Evolutionary conservation across 2,329 filamentous ascomycete genomes (phyloP).

Genomic region (Penicillium carneum): DNA sequence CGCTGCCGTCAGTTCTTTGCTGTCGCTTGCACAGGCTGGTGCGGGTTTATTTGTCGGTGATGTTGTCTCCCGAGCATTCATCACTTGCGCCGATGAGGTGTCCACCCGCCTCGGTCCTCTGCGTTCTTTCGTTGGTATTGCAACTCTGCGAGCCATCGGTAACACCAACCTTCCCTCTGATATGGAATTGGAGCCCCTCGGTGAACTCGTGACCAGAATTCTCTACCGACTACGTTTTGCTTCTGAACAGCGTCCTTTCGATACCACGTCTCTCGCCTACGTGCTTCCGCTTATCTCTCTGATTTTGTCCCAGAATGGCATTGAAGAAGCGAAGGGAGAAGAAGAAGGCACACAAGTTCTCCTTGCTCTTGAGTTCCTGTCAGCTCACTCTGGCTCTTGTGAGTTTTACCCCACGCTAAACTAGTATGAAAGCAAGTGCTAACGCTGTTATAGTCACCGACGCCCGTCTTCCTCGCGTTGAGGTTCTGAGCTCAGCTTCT

Average conservation of each 20-base stretch:
- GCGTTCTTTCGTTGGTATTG: constrained; percentile 83
- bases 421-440: not conserved
- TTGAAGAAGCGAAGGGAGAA: constrained; percentile 69
- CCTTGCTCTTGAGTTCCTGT: constrained; percentile 83
- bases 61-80: constrained; percentile 76
- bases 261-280: constrained; percentile 85
- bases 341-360: constrained; percentile 89
- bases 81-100: constrained; percentile 78
- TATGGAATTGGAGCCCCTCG: constrained; percentile 79
- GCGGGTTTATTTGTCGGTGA: constrained; percentile 83
- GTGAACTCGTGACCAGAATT: constrained; percentile 80
- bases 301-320: constrained; percentile 79
- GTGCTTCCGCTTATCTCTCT: constrained; percentile 81
- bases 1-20: constrained; percentile 74
- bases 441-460: constrained; percentile 61
- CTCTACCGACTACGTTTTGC: constrained; percentile 89
- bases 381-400: constrained; percentile 85
- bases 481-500: constrained; percentile 77
- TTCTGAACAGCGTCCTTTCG: constrained; percentile 91
- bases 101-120: constrained; percentile 76
- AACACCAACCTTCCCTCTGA: constrained; percentile 75
- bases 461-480: constrained; percentile 74
- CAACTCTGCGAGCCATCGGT: constrained; percentile 79
- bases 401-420: constrained; percentile 33
- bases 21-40: constrained; percentile 75